Percentiles rank a stretch among this genome's conserved stretches.
Conservation (phyloP, 306 rosid genomes). For the Parietaria judaica region DNA sequence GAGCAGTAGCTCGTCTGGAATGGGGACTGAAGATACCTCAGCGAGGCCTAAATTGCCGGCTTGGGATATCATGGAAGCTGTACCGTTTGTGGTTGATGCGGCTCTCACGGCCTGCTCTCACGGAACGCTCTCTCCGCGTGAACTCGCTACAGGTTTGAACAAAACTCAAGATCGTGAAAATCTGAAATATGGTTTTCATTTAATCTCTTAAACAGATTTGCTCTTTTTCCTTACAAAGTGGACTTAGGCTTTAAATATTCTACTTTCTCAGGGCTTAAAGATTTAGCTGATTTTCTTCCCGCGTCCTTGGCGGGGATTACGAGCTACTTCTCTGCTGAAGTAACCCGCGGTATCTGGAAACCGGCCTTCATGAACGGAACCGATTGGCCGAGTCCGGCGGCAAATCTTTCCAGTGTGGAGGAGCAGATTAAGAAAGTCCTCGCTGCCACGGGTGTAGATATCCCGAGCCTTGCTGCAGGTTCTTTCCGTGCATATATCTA, state of each 20-base stretch:
- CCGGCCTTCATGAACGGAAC: slow-evolving; percentile 95
- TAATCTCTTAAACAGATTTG: background rate
- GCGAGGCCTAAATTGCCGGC: slow-evolving; percentile 85
- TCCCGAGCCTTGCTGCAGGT: slow-evolving; percentile 97
- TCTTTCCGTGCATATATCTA: slow-evolving; percentile 5
- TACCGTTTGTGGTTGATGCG: slow-evolving; percentile 95
- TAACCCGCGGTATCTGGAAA: slow-evolving; percentile 90
- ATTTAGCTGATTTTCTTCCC: slow-evolving; percentile 94
- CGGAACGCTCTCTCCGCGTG: slow-evolving; percentile 91
- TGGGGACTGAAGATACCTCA: slow-evolving; percentile 57
- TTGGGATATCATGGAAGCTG: slow-evolving; percentile 94
- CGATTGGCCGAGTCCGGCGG: slow-evolving; percentile 99
- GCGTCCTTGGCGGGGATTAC: slow-evolving; percentile 92
- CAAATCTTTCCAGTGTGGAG: slow-evolving; percentile 77
- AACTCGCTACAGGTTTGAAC: slow-evolving; percentile 79
- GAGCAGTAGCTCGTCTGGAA: slow-evolving; percentile 89
- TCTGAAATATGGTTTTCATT: background rate
- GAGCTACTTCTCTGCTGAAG: slow-evolving; percentile 96
- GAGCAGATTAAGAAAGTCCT: slow-evolving; percentile 83
- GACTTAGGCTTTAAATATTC: background rate
- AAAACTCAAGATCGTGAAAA: background rate
- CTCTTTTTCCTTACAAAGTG: background rate
- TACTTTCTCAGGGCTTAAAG: slow-evolving; percentile 76
- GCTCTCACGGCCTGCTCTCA: slow-evolving; percentile 98
- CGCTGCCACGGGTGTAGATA: slow-evolving; percentile 90